These are phyloP conservation scores for Dipodascus albidus DNA, from an alignment of 805 yeast genomes.

Conservation along the genomic window DNA sequence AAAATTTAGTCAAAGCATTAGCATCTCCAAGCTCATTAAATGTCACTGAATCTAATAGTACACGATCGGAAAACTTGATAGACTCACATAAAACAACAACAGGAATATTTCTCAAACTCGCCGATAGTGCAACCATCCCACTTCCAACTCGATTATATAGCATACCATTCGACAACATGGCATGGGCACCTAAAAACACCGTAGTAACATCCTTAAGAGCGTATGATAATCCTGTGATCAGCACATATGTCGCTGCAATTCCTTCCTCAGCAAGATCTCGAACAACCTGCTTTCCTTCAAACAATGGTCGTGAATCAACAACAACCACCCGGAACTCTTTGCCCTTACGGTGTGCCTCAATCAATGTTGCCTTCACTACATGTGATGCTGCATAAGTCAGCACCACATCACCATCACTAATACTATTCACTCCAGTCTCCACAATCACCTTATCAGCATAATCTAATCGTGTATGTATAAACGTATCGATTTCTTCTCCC, in stretches of 20 bases:
- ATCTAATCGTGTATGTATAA: conserved; percentile 74
- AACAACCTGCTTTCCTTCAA: conserved; percentile 80
- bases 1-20: conserved; percentile 22
- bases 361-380: conserved; percentile 65
- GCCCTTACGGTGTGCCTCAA: conserved; percentile 50
- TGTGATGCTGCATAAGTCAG: conserved; percentile 83
- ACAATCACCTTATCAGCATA: conserved; percentile 75
- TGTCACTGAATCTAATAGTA: conserved; percentile 92
- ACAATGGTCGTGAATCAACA: conserved; percentile 87
- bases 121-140: conserved; percentile 85
- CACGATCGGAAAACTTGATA: conserved; percentile 87
- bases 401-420: conserved; percentile 64
- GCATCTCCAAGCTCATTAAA: conserved; percentile 57
- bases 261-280: conserved; percentile 49
- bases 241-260: conserved; percentile 64
- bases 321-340: conserved; percentile 69
- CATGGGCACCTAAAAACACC: conserved; percentile 92
- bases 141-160: conserved; percentile 91
- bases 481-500: conserved; percentile 60
- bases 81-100: conserved; percentile 94
- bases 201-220: conserved; percentile 79
- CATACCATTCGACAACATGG: conserved; percentile 91
- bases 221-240: conserved; percentile 69
- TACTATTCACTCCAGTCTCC: conserved; percentile 67
- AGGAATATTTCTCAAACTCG: conserved; percentile 79